Conservation (phyloP, 805 yeast genomes). For the Kodamaea kakaduensis region DNA sequence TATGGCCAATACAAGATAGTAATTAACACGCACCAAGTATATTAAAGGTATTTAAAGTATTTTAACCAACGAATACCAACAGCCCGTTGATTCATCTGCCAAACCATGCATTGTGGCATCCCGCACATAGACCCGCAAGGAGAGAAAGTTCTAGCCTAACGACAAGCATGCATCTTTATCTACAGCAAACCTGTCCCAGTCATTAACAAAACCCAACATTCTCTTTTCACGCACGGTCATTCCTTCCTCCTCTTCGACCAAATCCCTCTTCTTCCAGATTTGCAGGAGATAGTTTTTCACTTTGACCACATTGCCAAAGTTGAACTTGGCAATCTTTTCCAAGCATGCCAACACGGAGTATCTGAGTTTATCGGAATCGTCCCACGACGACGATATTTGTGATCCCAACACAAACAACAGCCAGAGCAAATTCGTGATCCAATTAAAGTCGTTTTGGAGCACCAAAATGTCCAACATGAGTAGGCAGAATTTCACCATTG, state of each 20-base stretch:
- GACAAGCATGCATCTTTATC: slow-evolving; percentile 16
- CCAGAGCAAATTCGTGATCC: slow-evolving; percentile 32
- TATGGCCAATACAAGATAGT: too few species aligned
- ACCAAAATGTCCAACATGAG: slow-evolving; percentile 23
- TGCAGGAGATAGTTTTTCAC: slow-evolving; percentile 19
- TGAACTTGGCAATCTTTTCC: slow-evolving; percentile 20
- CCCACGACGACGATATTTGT: slow-evolving; percentile 20
- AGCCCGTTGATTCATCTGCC: too few species aligned
- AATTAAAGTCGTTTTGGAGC: slow-evolving; percentile 23
- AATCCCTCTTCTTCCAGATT: slow-evolving; percentile 30
- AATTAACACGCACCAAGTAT: too few species aligned
- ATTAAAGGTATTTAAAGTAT: too few species aligned
- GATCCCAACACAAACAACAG: slow-evolving; percentile 23
- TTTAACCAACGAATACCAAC: too few species aligned
- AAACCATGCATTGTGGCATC: too few species aligned
- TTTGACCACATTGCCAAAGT: slow-evolving; percentile 26
- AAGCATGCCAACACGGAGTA: slow-evolving; percentile 22
- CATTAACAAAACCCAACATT: slow-evolving; percentile 20
- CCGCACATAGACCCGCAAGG: too few species aligned
- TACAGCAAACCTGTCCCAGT: slow-evolving; percentile 30
- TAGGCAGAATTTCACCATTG: slow-evolving; percentile 15
- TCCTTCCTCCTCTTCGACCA: slow-evolving; percentile 17
- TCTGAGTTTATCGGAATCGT: slow-evolving; percentile 26
- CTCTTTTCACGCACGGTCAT: slow-evolving; percentile 16
- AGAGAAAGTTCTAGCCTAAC: slow-evolving; percentile 4